A percentile compares a stretch with the other conserved stretches of the same genome.
phyloP scores from a whole-genome alignment of 2,329 filamentous ascomycete genomes.

The Colletotrichum tropicale region DNA sequence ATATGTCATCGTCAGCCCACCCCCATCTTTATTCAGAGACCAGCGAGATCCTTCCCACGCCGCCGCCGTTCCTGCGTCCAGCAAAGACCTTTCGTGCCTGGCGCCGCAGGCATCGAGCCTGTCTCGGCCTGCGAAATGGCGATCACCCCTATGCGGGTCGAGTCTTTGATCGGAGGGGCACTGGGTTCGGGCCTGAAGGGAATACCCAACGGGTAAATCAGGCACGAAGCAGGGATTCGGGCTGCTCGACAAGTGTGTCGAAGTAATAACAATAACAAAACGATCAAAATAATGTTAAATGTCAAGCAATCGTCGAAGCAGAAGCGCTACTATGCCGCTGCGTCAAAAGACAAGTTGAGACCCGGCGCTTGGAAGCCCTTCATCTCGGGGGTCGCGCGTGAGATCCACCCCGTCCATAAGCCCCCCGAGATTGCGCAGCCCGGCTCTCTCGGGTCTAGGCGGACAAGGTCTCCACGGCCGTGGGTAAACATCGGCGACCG shows the following conservation, averaged over 20 bases:
- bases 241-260: background rate
- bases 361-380: background rate
- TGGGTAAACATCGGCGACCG: background rate
- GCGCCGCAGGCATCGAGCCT: conserved; percentile 14
- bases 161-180: background rate
- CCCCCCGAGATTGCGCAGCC: background rate
- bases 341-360: background rate
- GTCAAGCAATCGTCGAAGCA: background rate
- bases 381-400: background rate
- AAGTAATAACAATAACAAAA: background rate
- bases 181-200: background rate
- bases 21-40: background rate
- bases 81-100: background rate
- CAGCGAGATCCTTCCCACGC: background rate
- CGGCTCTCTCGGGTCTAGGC: background rate
- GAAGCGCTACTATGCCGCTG: background rate
- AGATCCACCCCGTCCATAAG: background rate
- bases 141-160: background rate
- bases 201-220: background rate
- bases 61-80: background rate
- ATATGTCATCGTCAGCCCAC: background rate
- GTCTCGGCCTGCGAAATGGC: background rate
- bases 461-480: background rate
- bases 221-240: background rate
- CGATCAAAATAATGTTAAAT: background rate